These are phyloP conservation scores for Talaromyces liani DNA, from an alignment of 495 filamentous ascomycete species.

Conservation along the genomic window DNA sequence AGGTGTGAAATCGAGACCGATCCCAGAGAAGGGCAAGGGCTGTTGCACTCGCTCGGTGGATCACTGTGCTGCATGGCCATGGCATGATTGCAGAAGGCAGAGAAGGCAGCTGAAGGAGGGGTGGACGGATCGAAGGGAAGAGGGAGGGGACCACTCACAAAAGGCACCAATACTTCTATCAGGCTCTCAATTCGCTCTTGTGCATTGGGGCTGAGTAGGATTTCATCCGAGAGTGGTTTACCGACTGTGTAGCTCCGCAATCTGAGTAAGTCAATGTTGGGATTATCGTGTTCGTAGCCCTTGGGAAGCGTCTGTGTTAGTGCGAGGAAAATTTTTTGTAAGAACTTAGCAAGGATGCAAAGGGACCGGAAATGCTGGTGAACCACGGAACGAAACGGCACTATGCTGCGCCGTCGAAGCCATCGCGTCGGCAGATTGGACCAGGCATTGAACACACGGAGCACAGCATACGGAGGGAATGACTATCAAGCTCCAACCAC, in stretches of 20 bases:
- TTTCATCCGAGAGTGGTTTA: slow-evolving; percentile 51
- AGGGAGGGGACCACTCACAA: slow-evolving; percentile 42
- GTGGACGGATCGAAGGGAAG: slow-evolving; percentile 6
- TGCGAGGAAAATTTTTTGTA: slow-evolving; percentile 7
- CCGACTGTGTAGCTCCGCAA: slow-evolving; percentile 69
- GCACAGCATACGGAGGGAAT: background rate
- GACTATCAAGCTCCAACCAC: background rate
- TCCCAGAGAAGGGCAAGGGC: background rate
- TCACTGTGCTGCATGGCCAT: background rate
- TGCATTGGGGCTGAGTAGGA: slow-evolving; percentile 41
- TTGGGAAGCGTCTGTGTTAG: slow-evolving; percentile 24
- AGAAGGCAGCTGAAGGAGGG: background rate
- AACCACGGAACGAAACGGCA: slow-evolving; percentile 40
- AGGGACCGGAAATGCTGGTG: slow-evolving; percentile 19
- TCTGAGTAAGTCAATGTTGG: slow-evolving; percentile 67
- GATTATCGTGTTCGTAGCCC: slow-evolving; percentile 67
- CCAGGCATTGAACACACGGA: background rate
- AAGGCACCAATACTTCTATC: slow-evolving; percentile 53
- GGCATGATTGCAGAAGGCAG: background rate
- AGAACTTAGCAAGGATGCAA: slow-evolving; percentile 12
- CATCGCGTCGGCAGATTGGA: slow-evolving; percentile 3
- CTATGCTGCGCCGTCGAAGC: slow-evolving; percentile 20
- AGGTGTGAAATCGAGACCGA: slow-evolving; percentile 11
- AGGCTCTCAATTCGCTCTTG: slow-evolving; percentile 48
- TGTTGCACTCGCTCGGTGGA: background rate